phyloP scores from a whole-genome alignment of 176 grass and related monocot species.

The Carex littledalei region DNA sequence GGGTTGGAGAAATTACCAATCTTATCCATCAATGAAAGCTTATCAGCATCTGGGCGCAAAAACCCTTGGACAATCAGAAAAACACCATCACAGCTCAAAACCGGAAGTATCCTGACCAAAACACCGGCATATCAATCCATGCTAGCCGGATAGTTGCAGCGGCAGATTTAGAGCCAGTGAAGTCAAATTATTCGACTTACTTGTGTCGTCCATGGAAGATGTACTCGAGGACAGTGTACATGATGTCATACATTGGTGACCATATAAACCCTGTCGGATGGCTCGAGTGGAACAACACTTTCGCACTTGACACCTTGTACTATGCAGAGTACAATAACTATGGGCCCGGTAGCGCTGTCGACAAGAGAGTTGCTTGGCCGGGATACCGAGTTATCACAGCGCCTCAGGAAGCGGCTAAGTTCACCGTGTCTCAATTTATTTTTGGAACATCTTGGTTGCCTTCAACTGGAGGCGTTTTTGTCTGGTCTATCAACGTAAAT shows the following conservation, averaged over 20 bases:
- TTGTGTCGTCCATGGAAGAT: slow-evolving; percentile 54
- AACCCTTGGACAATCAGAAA: slow-evolving; percentile 35
- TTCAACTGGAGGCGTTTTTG: slow-evolving; percentile 39
- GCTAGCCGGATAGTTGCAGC: slow-evolving; percentile 31
- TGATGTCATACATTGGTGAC: slow-evolving; percentile 40
- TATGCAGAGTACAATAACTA: slow-evolving; percentile 65
- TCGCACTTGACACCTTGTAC: slow-evolving; percentile 46
- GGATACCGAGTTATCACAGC: slow-evolving; percentile 42
- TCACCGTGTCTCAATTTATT: slow-evolving; percentile 55
- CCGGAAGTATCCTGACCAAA: slow-evolving; percentile 35
- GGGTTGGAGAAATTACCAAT: slow-evolving; percentile 43
- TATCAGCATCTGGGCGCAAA: slow-evolving; percentile 39
- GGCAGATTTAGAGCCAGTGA: slow-evolving; percentile 11
- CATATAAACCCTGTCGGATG: slow-evolving; percentile 43
- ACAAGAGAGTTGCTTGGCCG: slow-evolving; percentile 34
- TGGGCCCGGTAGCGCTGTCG: slow-evolving; percentile 27
- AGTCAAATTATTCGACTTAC: slow-evolving; percentile 33
- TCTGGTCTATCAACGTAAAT: slow-evolving; percentile 35
- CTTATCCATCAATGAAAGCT: slow-evolving; percentile 70
- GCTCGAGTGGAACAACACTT: slow-evolving; percentile 52
- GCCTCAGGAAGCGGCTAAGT: slow-evolving; percentile 37
- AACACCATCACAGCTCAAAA: slow-evolving; percentile 58
- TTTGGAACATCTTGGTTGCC: slow-evolving; percentile 52
- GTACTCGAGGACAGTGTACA: slow-evolving; percentile 50
- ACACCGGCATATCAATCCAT: slow-evolving; percentile 56